phyloP scores from a whole-genome alignment of 352 stramenopile species.

The Plasmopara halstedii region DNA sequence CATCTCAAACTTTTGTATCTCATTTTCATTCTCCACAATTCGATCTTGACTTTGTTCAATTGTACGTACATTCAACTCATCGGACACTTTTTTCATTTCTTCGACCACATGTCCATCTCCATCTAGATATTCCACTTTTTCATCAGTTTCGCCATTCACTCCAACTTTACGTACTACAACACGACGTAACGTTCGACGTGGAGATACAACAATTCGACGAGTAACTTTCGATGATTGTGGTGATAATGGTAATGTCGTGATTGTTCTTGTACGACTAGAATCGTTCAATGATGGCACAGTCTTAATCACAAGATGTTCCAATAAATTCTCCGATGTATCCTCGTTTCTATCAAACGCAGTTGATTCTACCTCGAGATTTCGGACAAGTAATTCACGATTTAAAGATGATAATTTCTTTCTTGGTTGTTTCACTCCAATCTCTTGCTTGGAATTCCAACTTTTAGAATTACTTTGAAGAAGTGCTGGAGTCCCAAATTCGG shows the following conservation, averaged over 20 bases:
- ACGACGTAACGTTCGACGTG: conserved; percentile 18
- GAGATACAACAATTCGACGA: conserved; percentile 13
- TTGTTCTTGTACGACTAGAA: neutral
- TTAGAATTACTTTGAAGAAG: neutral
- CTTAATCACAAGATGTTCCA: conserved; percentile 18
- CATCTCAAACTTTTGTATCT: conserved; percentile 14
- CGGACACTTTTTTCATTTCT: too few relatives aligned
- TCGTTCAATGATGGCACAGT: conserved; percentile 5
- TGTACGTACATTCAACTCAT: too few relatives aligned
- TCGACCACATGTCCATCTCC: conserved; percentile 7
- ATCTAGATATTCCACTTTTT: conserved; percentile 17
- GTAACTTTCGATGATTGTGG: conserved; percentile 13
- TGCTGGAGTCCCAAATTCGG: conserved; percentile 17
- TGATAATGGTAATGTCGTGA: conserved; percentile 6
- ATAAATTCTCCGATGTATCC: conserved; percentile 1
- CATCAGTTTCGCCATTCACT: conserved; percentile 11
- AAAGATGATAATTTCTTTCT: conserved; percentile 29
- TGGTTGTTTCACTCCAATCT: conserved; percentile 12
- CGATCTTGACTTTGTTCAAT: neutral
- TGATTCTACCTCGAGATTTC: conserved; percentile 1
- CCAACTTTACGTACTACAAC: conserved; percentile 12
- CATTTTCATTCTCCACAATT: too few relatives aligned
- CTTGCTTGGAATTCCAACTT: neutral
- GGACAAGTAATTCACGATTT: conserved; percentile 21
- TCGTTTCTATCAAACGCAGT: neutral